These are phyloP conservation scores for Sanghuangporus baumii DNA, from an alignment of 1,284 basidiomycete genomes.

Conservation along the genomic window DNA sequence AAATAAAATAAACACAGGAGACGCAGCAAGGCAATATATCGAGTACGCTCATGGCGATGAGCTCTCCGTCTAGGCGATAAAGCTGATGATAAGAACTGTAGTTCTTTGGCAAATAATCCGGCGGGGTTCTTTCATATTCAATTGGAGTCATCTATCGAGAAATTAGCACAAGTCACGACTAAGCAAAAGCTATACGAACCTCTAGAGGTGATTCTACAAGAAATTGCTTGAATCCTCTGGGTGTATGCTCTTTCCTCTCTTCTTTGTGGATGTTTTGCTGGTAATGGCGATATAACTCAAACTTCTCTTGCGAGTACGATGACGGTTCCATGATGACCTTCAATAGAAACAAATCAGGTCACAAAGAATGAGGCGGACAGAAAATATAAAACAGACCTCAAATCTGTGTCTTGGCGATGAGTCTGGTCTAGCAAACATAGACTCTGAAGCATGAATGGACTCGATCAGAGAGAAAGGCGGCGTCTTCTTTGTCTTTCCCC, in stretches of 20 bases:
- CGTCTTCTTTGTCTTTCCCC: conserved; percentile 13
- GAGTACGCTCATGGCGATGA: conserved; percentile 86
- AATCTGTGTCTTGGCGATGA: conserved; percentile 35
- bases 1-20: conserved; percentile 96
- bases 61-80: conserved; percentile 74
- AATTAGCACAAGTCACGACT: neutral
- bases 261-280: conserved; percentile 78
- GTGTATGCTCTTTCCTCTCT: conserved; percentile 35
- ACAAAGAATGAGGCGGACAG: neutral
- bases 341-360: neutral
- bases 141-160: conserved; percentile 36
- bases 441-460: conserved; percentile 45
- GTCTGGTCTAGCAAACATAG: conserved; percentile 23
- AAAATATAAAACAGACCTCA: conserved; percentile 38
- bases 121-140: conserved; percentile 44
- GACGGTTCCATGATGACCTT: conserved; percentile 74
- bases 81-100: conserved; percentile 88
- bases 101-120: conserved; percentile 54
- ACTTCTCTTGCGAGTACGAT: conserved; percentile 77
- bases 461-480: conserved; percentile 29
- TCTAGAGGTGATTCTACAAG: conserved; percentile 74
- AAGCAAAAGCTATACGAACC: conserved; percentile 35
- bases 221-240: conserved; percentile 62
- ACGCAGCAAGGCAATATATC: conserved; percentile 90
- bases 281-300: conserved; percentile 68